Conservation (phyloP, 208 protist species). For the Acanthamoeba polyphaga region DNA sequence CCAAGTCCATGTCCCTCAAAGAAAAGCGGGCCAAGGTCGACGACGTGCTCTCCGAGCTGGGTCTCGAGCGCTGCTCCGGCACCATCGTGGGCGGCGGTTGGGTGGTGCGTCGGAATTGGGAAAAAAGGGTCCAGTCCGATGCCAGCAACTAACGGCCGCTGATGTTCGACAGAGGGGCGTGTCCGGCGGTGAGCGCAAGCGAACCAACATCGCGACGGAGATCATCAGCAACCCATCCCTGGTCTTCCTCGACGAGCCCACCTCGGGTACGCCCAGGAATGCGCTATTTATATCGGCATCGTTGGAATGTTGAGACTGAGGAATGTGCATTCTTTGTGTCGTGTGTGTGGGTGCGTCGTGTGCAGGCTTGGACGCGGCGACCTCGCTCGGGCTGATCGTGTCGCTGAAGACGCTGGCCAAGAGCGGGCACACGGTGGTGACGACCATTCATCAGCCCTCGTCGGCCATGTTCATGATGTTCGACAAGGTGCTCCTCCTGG, state of each 20-base stretch:
- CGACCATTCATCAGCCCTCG: conserved; percentile 96
- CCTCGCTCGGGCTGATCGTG: conserved; percentile 92
- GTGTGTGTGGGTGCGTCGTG: no score
- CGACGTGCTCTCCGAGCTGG: conserved; percentile 65
- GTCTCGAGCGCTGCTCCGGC: conserved; percentile 26
- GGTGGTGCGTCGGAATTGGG: no score
- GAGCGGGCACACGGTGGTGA: conserved; percentile 93
- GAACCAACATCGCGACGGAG: conserved; percentile 86
- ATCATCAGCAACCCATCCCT: conserved; percentile 79
- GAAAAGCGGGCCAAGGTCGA: conserved; percentile 69
- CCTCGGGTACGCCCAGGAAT: no score
- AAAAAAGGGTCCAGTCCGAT: no score
- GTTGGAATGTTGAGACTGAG: no score
- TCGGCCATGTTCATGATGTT: conserved; percentile 91
- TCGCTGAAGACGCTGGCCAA: conserved; percentile 90
- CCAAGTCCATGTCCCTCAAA: conserved; percentile 33
- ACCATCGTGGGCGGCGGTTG: conserved; percentile 73
- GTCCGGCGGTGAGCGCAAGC: conserved; percentile 83
- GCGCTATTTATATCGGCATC: no score
- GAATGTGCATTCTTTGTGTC: no score
- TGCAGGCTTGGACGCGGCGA: conserved; percentile 93
- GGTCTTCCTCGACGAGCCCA: conserved; percentile 85
- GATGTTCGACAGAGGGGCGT: no score
- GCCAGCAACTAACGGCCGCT: no score
- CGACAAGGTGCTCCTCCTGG: conserved; percentile 76